Base-by-base conservation (phyloP, 1,139 yeast species). In the Geotrichum siamense region DNA sequence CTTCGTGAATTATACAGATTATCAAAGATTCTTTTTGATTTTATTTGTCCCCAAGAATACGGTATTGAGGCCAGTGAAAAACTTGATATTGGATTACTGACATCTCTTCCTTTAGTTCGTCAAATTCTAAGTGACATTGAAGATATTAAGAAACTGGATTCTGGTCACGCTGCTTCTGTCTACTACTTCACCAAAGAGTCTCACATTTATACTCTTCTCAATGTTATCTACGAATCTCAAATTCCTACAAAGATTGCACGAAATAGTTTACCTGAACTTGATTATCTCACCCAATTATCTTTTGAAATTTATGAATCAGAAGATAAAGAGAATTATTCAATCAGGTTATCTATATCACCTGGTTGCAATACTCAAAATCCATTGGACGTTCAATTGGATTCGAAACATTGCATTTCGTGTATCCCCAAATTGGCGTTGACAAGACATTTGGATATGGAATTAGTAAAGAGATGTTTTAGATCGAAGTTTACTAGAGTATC, bases 341-440 rank as follows among this genome's bases (percentile, higher is more conserved):
- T 93, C 43, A 75, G 97, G 56, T 72, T 93, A 50, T 81, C 94
- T 15, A 72, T 93, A 54, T 84, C 96, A 1, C 97, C 98, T 0
- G 99, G 99, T 27, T 93, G 98, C 64, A 96, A 93, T 63, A 87
- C 97, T 0, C 95, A 87, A 58, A 95, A 91, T 63, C 98, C 98
- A 15, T 71, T 93, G 51, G 98, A 93, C 65, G 95, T 93, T 37
- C 96, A 91, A 64, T 71, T 93, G 39, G 98, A 93, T 64, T 93
- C 87, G 41, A 91, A 87, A 62, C 99, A 93, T 64, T 91, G 93
- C 65, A 91, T 93, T 53, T 91, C 96, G 15, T 91, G 96, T 59
- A 93, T 91, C 54, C 95, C 96, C 31, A 77, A 91, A 56, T 77
- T 87, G 46, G 81, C 86, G 43, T 72, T 93, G 56, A 93, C 98